Conservation (phyloP, 1,284 basidiomycete genomes). For the Sporisorium exsertum region DNA sequence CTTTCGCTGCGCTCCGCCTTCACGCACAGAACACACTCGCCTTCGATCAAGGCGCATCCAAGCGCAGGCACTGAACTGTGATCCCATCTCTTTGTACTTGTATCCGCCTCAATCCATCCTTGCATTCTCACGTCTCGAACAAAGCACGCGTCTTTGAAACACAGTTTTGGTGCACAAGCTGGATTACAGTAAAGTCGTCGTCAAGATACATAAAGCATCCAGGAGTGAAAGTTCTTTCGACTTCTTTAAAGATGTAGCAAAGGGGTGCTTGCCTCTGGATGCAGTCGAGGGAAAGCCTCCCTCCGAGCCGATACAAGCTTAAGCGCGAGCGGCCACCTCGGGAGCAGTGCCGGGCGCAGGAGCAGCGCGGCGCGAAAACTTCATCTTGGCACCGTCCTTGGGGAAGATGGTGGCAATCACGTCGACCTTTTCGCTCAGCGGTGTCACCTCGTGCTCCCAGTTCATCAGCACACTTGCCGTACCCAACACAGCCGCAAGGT, state of each 20-base stretch:
- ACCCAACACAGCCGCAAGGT: slow-evolving; percentile 86
- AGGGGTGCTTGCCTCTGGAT: neutral
- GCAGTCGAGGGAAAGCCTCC: neutral
- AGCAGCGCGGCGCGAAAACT: slow-evolving; percentile 72
- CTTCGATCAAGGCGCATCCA: slow-evolving; percentile 35
- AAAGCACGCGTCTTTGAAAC: neutral
- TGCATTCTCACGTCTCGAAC: slow-evolving; percentile 1
- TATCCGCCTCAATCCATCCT: slow-evolving; percentile 14
- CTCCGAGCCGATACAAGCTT: neutral
- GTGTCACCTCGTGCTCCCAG: slow-evolving; percentile 88
- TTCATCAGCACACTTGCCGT: slow-evolving; percentile 85
- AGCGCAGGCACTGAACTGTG: slow-evolving; percentile 16
- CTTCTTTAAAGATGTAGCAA: neutral
- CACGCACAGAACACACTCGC: slow-evolving; percentile 63
- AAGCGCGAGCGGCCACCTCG: slow-evolving; percentile 60
- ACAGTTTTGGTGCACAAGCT: slow-evolving; percentile 18
- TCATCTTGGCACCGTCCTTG: slow-evolving; percentile 87
- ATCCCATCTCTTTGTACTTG: slow-evolving; percentile 24
- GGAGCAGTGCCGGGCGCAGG: slow-evolving; percentile 56
- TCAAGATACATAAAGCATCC: slow-evolving; percentile 18
- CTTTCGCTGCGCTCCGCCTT: slow-evolving; percentile 63
- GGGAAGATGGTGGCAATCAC: slow-evolving; percentile 80
- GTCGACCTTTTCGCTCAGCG: slow-evolving; percentile 80
- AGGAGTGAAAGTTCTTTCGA: neutral
- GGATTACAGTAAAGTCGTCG: slow-evolving; percentile 16